A percentile compares a stretch with the other conserved stretches of the same genome.
Evolutionary conservation across 2,329 filamentous ascomycete genomes (phyloP).

Genomic region (Chaetothyriales sp.): DNA sequence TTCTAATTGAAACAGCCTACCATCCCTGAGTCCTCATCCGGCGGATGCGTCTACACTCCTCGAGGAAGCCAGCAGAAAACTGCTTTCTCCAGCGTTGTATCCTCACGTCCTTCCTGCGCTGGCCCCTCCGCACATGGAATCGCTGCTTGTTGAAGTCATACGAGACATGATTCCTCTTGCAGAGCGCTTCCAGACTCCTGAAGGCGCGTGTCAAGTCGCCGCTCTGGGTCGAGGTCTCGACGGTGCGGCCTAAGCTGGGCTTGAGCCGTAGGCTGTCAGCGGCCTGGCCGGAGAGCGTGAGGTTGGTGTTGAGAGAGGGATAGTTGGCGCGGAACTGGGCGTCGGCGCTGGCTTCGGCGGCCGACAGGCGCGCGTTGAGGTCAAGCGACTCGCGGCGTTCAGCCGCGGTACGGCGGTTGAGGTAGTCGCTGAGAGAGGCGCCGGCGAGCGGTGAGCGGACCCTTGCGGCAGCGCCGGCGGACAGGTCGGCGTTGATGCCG

Average conservation of each 20-base stretch:
- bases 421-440: neutral
- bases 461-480: neutral
- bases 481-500: neutral
- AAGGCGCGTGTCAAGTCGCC: constrained; percentile 18
- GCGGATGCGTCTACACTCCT: constrained; percentile 29
- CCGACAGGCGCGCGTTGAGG: neutral
- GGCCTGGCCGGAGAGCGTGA: neutral
- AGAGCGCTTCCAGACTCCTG: constrained; percentile 17
- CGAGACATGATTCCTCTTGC: constrained; percentile 24
- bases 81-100: constrained; percentile 30
- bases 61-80: constrained; percentile 32
- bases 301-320: constrained; percentile 3
- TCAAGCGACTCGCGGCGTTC: neutral
- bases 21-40: constrained; percentile 34
- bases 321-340: constrained; percentile 4
- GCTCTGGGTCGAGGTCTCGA: constrained; percentile 6
- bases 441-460: neutral
- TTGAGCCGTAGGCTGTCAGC: constrained; percentile 15
- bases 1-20: too few relatives aligned
- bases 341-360: neutral
- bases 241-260: constrained; percentile 19
- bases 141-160: constrained; percentile 23
- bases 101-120: constrained; percentile 28
- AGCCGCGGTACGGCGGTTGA: neutral
- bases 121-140: constrained; percentile 30